phyloP scores from a whole-genome alignment of 1,284 basidiomycete species.

The Porodaedalea pini region DNA sequence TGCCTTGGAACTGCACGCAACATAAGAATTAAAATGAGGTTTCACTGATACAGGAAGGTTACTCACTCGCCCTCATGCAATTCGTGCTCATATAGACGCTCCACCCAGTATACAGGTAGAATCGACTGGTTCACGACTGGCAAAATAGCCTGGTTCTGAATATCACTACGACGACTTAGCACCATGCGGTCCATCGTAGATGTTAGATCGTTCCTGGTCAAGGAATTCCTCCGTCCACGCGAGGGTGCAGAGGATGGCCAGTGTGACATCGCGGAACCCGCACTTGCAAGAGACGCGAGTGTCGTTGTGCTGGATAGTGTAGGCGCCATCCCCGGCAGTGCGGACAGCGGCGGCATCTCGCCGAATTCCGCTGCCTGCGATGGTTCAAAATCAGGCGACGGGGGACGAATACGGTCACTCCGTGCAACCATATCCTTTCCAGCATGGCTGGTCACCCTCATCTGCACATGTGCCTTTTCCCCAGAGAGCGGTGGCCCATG shows the following conservation, averaged over 20 bases:
- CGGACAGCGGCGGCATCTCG: conserved; percentile 25
- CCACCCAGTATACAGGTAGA: conserved; percentile 67
- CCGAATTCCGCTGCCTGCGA: conserved; percentile 21
- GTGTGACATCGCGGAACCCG: conserved; percentile 29
- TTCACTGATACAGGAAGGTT: conserved; percentile 12
- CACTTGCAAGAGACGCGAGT: conserved; percentile 47
- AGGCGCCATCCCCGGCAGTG: conserved; percentile 26
- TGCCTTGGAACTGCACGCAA: conserved; percentile 32
- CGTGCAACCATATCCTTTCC: conserved; percentile 17
- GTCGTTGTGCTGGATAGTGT: conserved; percentile 45
- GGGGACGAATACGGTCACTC: conserved; percentile 17
- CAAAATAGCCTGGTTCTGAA: conserved; percentile 38
- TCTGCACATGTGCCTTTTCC: background rate
- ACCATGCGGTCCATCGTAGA: conserved; percentile 63
- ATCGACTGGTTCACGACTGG: conserved; percentile 54
- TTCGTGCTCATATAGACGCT: conserved; percentile 50
- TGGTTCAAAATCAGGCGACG: conserved; percentile 20
- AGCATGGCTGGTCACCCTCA: background rate
- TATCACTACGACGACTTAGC: conserved; percentile 38
- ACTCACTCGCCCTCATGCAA: conserved; percentile 53
- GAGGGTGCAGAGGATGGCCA: conserved; percentile 27
- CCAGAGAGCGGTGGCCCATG: background rate
- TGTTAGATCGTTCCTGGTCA: conserved; percentile 55
- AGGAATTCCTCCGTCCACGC: conserved; percentile 37
- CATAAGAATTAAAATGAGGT: conserved; percentile 13